Base-by-base conservation (phyloP, 2,329 filamentous ascomycete genomes). In the Ophiostoma sp. region DNA sequence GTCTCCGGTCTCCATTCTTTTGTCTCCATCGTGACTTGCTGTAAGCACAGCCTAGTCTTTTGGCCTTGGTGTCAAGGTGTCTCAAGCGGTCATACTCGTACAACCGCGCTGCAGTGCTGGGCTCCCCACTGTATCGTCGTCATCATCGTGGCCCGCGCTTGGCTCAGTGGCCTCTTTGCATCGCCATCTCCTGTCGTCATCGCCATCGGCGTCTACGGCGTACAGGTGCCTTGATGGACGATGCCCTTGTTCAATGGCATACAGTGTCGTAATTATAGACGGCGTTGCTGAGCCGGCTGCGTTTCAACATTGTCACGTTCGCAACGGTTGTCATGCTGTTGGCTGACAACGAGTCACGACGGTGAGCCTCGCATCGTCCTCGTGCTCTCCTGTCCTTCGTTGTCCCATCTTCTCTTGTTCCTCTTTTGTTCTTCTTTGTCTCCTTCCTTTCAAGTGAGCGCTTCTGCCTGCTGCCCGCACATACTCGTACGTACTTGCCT, bases 161-260 rank as follows among this genome's bases (percentile, higher is more conserved):
- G 58, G 58, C 36, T 14, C 36, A 62, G 58, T 62, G 58, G 58
- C 58, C 58, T 62, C 36, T 55, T 55, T 62, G 58, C 58, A 40
- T n/a, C 38, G 58, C 58, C 38, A 40, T 40, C 55, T 40, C 27
- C 27, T 27, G 27, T 58, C 12, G 40, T 38, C 41, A 38, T 62
- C 58, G 58, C 41, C 58, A 62, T 62, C 58, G 52, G 14, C 58
- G 8, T 40, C 38, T 14, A 40, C 8, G 5, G 52, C 18, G 47
- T 52, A 55, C 49, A 18, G 49, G 3, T 55, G 14, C 12, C 18
- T 55, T 55, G 49, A 18, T 55, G 7, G 4, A 11, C 16, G n/a
- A 4, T 52, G 49, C n/a, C 11, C 7, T 52, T 49, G 14, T 4
- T n/a, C 4, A 18, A 9, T 27, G 2, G 49, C 3, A 6, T 52